Percentiles rank a stretch among this genome's conserved stretches.
Conservation (phyloP, 257 asterid genomes). For the Solanum appendiculatum region DNA sequence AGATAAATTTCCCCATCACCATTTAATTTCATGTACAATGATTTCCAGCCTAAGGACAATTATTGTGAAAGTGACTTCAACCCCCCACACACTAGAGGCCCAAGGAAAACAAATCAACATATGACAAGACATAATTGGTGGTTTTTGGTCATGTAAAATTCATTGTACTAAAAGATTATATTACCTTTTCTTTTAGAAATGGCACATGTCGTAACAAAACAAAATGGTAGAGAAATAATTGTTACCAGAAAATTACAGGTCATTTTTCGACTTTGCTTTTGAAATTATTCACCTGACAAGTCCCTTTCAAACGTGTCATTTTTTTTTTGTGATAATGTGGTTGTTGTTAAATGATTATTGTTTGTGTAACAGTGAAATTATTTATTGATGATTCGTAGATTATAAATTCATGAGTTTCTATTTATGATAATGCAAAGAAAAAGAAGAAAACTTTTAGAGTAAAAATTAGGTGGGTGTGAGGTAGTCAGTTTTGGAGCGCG, state of each 20-base stretch:
- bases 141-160: neutral
- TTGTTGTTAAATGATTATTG: neutral
- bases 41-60: neutral
- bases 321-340: neutral
- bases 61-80: neutral
- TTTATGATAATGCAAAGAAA: neutral
- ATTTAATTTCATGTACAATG: neutral
- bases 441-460: neutral
- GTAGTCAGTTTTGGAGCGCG: no score
- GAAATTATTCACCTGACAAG: neutral
- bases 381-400: neutral
- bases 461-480: neutral
- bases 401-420: neutral
- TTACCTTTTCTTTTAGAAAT: neutral
- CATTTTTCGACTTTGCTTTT: neutral
- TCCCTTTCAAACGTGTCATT: neutral
- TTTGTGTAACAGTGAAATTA: neutral
- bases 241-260: neutral
- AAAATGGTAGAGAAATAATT: neutral
- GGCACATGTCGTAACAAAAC: neutral
- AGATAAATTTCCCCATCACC: slow-evolving; percentile 10
- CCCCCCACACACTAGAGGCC: neutral
- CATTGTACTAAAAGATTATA: neutral
- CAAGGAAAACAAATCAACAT: neutral
- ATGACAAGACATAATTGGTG: neutral